Percentiles rank a stretch among this genome's conserved stretches.
These are phyloP conservation scores for Arthrobotrys megalospora DNA, from an alignment of 2,329 filamentous ascomycete species.

Conservation along the genomic window DNA sequence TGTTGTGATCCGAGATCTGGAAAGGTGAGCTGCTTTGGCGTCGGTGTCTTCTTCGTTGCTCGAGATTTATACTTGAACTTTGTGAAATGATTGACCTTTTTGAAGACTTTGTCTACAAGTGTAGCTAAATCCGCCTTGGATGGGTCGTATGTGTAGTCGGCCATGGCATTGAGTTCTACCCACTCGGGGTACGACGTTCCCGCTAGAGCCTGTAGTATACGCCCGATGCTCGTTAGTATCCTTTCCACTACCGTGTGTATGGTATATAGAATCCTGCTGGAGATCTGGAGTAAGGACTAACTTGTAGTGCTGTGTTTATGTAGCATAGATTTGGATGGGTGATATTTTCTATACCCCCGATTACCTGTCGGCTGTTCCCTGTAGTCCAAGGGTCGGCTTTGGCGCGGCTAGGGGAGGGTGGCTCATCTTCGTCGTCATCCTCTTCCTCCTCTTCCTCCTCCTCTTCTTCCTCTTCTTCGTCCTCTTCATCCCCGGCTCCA, in stretches of 20 bases:
- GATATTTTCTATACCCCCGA: slow-evolving; percentile 16
- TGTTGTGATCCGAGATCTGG: slow-evolving; percentile 11
- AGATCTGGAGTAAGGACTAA: neutral
- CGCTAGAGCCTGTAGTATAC: slow-evolving; percentile 29
- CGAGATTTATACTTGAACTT: neutral
- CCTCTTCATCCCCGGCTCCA: too few species aligned
- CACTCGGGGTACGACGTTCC: slow-evolving; percentile 32
- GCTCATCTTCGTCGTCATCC: neutral
- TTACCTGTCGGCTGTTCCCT: slow-evolving; percentile 20
- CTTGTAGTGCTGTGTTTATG: slow-evolving; percentile 28
- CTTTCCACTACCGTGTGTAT: neutral
- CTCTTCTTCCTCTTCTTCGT: neutral
- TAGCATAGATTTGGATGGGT: slow-evolving; percentile 18
- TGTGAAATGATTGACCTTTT: slow-evolving; percentile 24
- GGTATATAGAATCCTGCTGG: neutral
- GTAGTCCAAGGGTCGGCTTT: slow-evolving; percentile 14
- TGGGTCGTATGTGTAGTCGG: neutral
- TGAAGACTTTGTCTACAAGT: slow-evolving; percentile 3
- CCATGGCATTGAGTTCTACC: neutral
- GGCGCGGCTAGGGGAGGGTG: neutral
- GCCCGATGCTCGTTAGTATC: neutral
- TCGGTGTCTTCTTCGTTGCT: slow-evolving; percentile 12
- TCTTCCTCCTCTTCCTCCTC: neutral
- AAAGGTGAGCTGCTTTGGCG: neutral
- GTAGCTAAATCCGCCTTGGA: neutral